phyloP scores from a whole-genome alignment of 371 early-diverging fungal genomes.

The Entomophthora muscae region DNA sequence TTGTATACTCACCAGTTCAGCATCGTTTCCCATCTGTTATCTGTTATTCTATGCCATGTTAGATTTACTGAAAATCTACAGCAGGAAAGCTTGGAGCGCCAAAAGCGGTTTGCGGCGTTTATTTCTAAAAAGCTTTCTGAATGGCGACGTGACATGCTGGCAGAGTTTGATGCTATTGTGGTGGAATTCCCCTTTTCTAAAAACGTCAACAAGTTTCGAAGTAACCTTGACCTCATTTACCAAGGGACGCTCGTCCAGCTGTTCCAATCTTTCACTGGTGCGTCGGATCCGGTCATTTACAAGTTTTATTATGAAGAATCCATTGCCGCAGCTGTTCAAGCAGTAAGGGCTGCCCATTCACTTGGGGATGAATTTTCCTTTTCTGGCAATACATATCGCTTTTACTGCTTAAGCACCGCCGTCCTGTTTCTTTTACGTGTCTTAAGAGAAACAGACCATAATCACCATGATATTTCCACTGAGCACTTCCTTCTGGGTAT shows the following conservation, averaged over 20 bases:
- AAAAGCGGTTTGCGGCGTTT: neutral
- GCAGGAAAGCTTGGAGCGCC: neutral
- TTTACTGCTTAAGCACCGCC: constrained; percentile 3
- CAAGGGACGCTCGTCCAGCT: constrained; percentile 1
- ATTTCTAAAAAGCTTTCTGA: neutral
- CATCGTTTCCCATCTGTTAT: constrained; percentile 1
- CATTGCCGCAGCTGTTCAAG: neutral
- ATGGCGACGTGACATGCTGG: neutral
- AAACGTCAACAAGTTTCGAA: neutral
- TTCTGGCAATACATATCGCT: constrained; percentile 1
- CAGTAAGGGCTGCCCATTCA: neutral
- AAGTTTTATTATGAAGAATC: neutral
- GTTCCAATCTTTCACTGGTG: neutral
- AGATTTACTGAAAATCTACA: constrained; percentile 1
- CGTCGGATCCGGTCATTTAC: neutral
- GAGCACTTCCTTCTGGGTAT: neutral
- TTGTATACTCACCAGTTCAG: neutral
- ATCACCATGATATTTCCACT: neutral
- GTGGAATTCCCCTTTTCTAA: neutral
- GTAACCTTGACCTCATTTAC: neutral
- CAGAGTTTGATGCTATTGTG: neutral
- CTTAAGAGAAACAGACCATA: neutral
- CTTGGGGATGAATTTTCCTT: neutral
- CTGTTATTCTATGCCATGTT: neutral
- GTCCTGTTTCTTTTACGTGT: neutral